Evolutionary conservation across 805 yeast species (phyloP).

Genomic region (Starmerella tilneyi): DNA sequence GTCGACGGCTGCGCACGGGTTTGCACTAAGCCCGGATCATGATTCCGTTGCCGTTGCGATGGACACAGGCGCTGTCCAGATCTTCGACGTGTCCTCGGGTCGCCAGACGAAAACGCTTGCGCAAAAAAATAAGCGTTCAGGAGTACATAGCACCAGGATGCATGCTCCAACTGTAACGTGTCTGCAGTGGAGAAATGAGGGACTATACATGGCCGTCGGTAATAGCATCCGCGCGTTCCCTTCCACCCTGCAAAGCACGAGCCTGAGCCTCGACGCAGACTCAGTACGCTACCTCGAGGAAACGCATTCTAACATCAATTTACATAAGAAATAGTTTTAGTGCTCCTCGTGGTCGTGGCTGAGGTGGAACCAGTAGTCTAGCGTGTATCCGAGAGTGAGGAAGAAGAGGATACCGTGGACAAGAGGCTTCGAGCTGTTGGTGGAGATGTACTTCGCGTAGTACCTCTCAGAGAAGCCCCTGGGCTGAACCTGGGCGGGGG

Average conservation of each 20-base stretch:
- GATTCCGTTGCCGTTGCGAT: slow-evolving; percentile 15
- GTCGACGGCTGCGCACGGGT: slow-evolving; percentile 16
- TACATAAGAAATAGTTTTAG: slow-evolving; percentile 1
- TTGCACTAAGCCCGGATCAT: slow-evolving; percentile 10
- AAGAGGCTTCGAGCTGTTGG: slow-evolving; percentile 30
- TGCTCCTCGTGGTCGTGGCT: slow-evolving; percentile 27
- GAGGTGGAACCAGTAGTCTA: slow-evolving; percentile 87
- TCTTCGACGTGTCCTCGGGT: slow-evolving; percentile 13
- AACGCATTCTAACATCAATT: slow-evolving; percentile 8
- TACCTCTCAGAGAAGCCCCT: slow-evolving; percentile 39
- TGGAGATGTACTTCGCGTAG: slow-evolving; percentile 57
- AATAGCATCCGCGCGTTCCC: slow-evolving; percentile 8
- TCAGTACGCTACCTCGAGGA: neutral
- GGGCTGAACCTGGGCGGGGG: slow-evolving; percentile 66
- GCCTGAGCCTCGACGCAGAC: neutral
- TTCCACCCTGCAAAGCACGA: neutral
- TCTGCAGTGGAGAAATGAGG: slow-evolving; percentile 8
- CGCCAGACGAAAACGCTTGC: neutral
- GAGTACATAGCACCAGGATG: neutral
- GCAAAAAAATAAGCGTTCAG: neutral
- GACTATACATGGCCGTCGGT: slow-evolving; percentile 4
- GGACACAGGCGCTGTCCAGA: slow-evolving; percentile 14
- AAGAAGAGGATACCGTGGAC: slow-evolving; percentile 63
- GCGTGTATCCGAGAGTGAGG: slow-evolving; percentile 70
- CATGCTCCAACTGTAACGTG: neutral